Conservation (phyloP, 2,329 filamentous ascomycete species). For the Fusarium acutatum region DNA sequence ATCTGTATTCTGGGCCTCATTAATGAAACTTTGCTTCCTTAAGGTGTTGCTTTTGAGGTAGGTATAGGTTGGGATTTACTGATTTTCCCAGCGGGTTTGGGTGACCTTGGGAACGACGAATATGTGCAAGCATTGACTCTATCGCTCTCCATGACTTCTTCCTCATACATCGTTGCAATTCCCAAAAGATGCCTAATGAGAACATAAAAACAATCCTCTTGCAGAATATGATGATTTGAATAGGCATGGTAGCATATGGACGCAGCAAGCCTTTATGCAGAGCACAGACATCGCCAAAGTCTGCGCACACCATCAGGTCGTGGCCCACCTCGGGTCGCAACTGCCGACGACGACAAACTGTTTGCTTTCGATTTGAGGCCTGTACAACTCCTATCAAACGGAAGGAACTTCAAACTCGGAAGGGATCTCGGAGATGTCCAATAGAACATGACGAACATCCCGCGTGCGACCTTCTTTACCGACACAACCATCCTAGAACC, state of each 20-base stretch:
- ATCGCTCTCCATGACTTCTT: background rate
- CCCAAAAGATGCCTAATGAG: too few species aligned
- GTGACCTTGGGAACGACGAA: too few species aligned
- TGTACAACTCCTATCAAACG: background rate
- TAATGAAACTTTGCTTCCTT: rapidly evolving
- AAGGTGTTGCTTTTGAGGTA: too few species aligned
- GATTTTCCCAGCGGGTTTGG: too few species aligned
- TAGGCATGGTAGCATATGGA: background rate
- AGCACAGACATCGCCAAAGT: background rate
- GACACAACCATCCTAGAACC: background rate
- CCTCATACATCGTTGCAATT: rapidly evolving
- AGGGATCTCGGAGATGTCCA: background rate
- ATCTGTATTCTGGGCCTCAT: background rate
- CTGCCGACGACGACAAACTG: background rate
- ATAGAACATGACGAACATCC: too few species aligned
- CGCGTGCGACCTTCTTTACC: background rate
- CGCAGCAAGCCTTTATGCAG: background rate
- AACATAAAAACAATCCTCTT: too few species aligned
- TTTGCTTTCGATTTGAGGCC: background rate
- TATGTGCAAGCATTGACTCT: too few species aligned
- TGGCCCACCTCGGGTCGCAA: background rate
- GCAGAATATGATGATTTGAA: rapidly evolving
- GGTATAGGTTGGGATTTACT: too few species aligned
- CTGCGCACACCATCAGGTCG: background rate
- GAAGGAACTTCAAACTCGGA: background rate